These are phyloP conservation scores for Solanum rostratum DNA, from an alignment of 257 asterid genomes.

Conservation along the genomic window DNA sequence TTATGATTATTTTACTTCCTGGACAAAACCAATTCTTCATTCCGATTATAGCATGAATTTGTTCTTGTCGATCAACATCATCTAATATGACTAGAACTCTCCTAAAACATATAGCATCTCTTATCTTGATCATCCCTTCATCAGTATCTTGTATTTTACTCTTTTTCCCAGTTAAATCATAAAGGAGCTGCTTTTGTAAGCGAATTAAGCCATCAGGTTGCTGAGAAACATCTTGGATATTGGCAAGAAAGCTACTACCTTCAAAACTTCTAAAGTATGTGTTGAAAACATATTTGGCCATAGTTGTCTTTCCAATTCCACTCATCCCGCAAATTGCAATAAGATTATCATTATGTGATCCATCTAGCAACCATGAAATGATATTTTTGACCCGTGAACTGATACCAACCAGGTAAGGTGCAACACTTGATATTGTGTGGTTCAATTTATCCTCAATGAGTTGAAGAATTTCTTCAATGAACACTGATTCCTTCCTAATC, in stretches of 20 bases:
- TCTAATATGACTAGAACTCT: background rate
- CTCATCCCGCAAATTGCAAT: background rate
- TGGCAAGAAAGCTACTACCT: background rate
- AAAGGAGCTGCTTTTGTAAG: constrained; percentile 2
- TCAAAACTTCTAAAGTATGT: background rate
- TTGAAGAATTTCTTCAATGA: background rate
- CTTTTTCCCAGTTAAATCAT: background rate
- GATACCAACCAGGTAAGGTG: background rate
- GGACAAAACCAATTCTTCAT: background rate
- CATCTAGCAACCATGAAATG: background rate
- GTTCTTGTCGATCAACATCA: background rate
- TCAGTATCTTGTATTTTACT: background rate
- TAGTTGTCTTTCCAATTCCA: background rate
- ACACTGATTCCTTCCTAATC: background rate
- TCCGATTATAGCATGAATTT: background rate
- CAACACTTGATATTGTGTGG: background rate
- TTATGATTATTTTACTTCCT: background rate
- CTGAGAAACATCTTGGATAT: background rate
- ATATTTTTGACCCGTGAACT: background rate
- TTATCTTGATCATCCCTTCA: background rate
- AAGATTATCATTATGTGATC: background rate
- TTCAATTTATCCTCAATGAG: background rate
- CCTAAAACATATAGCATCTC: background rate
- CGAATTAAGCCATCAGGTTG: background rate
- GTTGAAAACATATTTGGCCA: background rate